These are phyloP conservation scores for Quercus aquifolioides DNA, from an alignment of 306 rosid genomes.

Conservation along the genomic window DNA sequence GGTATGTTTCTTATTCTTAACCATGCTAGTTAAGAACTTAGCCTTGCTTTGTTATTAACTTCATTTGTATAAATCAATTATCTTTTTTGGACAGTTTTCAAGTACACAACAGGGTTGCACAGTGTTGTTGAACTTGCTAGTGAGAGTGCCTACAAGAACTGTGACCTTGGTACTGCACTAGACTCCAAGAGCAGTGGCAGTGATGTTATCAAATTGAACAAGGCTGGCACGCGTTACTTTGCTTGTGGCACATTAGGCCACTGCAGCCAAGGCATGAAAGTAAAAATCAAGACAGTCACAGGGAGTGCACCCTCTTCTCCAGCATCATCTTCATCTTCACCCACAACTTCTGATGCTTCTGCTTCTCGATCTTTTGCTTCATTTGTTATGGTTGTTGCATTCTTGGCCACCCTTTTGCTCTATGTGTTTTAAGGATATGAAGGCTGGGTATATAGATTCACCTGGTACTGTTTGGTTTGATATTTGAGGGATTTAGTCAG, in stretches of 20 bases:
- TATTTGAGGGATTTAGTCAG: neutral
- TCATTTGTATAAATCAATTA: neutral
- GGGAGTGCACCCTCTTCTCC: conserved; percentile 53
- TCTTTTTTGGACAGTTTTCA: conserved; percentile 55
- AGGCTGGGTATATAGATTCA: neutral
- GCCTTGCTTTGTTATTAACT: neutral
- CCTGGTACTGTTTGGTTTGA: neutral
- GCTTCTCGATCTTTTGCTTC: conserved; percentile 25
- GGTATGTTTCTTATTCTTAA: conserved; percentile 39
- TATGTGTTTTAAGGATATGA: conserved; percentile 19
- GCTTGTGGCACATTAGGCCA: conserved; percentile 84
- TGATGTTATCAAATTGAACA: conserved; percentile 51
- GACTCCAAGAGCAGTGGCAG: conserved; percentile 57
- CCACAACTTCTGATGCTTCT: conserved; percentile 31
- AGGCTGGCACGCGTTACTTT: conserved; percentile 58
- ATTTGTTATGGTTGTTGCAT: conserved; percentile 15
- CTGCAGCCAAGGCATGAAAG: conserved; percentile 81
- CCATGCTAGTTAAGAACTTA: neutral
- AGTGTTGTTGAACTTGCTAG: conserved; percentile 57
- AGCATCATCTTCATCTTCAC: conserved; percentile 32
- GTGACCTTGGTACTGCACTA: conserved; percentile 49
- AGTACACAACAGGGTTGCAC: conserved; percentile 65
- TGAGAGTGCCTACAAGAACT: conserved; percentile 65
- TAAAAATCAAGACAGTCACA: conserved; percentile 43
- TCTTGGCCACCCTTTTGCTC: conserved; percentile 15